These are phyloP conservation scores for Arthrobotrys iridis DNA, from an alignment of 2,329 filamentous ascomycete genomes.

Conservation along the genomic window DNA sequence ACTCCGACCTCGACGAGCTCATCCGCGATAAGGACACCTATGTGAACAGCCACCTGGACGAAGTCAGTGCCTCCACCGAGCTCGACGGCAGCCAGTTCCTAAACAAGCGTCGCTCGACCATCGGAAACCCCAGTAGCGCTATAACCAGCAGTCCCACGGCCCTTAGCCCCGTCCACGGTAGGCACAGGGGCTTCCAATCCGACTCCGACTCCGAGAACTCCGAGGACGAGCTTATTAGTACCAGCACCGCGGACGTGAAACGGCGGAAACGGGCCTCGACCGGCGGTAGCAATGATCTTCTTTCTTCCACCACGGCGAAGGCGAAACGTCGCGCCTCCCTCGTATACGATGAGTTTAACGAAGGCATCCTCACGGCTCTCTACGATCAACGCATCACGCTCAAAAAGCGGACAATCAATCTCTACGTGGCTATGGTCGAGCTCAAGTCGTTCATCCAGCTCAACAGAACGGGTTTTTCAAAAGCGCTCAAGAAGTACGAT, in stretches of 20 bases:
- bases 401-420: conserved; percentile 86
- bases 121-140: not conserved
- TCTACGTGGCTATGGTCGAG: conserved; percentile 93
- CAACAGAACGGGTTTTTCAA: conserved; percentile 95
- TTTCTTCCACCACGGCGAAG: conserved; percentile 2
- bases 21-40: conserved; percentile 77
- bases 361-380: conserved; percentile 75
- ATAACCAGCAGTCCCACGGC: conserved; percentile 22
- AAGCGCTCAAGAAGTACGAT: conserved; percentile 98
- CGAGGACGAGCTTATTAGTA: conserved; percentile 49
- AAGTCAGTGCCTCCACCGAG: conserved; percentile 43
- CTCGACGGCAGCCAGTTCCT: conserved; percentile 39
- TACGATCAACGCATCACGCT: conserved; percentile 81
- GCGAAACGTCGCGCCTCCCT: conserved; percentile 54
- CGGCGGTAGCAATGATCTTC: conserved; percentile 42
- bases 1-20: conserved; percentile 81
- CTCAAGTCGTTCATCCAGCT: conserved; percentile 95
- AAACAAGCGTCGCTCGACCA: conserved; percentile 7
- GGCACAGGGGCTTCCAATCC: conserved; percentile 26
- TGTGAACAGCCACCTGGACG: conserved; percentile 68
- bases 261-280: conserved; percentile 35
- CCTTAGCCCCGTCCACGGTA: conserved; percentile 30
- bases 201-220: conserved; percentile 50
- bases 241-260: conserved; percentile 7
- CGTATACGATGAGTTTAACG: conserved; percentile 79